These are phyloP conservation scores for Hygrocybe coccinea DNA, from an alignment of 768 basidiomycete species.

Conservation along the genomic window DNA sequence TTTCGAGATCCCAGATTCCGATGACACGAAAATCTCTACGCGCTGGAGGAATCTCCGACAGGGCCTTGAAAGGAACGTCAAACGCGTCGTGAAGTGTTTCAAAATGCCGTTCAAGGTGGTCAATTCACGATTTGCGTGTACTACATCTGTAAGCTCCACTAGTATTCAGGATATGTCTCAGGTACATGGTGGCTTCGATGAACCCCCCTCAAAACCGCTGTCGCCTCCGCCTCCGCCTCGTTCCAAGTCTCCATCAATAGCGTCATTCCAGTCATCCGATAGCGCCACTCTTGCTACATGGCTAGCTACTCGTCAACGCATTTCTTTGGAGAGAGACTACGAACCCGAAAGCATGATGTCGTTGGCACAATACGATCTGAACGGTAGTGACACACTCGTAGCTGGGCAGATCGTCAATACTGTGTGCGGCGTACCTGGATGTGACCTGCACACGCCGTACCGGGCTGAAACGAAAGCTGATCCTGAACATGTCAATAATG, in stretches of 20 bases:
- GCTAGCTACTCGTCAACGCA: slow-evolving; percentile 37
- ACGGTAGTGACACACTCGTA: slow-evolving; percentile 36
- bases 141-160: not conserved
- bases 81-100: slow-evolving; percentile 19
- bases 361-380: slow-evolving; percentile 45
- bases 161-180: not conserved
- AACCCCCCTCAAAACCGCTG: not conserved
- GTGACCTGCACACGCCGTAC: slow-evolving; percentile 20
- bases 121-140: not conserved
- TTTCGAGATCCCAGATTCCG: slow-evolving; percentile 8
- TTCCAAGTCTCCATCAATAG: slow-evolving; percentile 14
- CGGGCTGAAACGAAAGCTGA: slow-evolving; percentile 7
- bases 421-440: slow-evolving; percentile 17
- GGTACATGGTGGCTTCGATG: not conserved
- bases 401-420: slow-evolving; percentile 9
- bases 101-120: slow-evolving; percentile 13
- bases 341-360: slow-evolving; percentile 31
- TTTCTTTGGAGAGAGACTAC: slow-evolving; percentile 24
- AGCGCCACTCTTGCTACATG: slow-evolving; percentile 25
- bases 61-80: slow-evolving; percentile 23
- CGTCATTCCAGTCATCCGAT: slow-evolving; percentile 26
- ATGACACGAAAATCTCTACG: slow-evolving; percentile 21
- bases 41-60: slow-evolving; percentile 29
- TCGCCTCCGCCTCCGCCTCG: not conserved
- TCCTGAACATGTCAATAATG: slow-evolving; percentile 6